Percentiles rank a stretch among this genome's conserved stretches.
Evolutionary conservation across 2,329 filamentous ascomycete species (phyloP).

Genomic region (Phaeosphaeria sp.): DNA sequence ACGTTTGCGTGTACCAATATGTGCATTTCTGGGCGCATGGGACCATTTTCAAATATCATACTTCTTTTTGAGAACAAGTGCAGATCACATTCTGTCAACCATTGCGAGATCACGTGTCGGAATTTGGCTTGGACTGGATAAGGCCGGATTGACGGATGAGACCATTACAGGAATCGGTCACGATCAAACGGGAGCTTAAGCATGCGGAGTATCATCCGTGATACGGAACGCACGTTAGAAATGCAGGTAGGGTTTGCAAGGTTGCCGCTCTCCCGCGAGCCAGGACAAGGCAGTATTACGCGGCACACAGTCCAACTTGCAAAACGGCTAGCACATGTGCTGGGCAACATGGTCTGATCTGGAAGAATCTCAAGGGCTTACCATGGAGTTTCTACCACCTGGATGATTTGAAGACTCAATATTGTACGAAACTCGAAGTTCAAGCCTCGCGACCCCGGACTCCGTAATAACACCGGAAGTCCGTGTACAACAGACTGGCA

Average conservation of each 20-base stretch:
- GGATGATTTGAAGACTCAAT: not conserved
- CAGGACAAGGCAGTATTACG: not conserved
- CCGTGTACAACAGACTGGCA: not conserved
- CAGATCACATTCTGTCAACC: not conserved
- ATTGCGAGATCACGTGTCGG: not conserved
- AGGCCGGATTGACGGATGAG: not conserved
- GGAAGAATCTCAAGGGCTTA: not conserved
- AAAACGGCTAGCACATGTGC: not conserved
- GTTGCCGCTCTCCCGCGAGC: not conserved
- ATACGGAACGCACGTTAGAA: not conserved
- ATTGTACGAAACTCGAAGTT: not conserved
- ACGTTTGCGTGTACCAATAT: not conserved
- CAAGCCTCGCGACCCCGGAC: not conserved
- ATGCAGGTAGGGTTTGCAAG: not conserved
- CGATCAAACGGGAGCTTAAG: not conserved
- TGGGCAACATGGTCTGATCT: not conserved
- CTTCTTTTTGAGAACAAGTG: not conserved
- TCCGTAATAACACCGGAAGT: not conserved
- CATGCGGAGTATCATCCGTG: not conserved
- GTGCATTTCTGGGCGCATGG: slow-evolving; percentile 2
- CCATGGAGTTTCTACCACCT: not conserved
- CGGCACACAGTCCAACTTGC: not conserved
- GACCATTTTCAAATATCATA: not conserved
- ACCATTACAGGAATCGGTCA: not conserved
- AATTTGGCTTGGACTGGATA: not conserved